Evolutionary conservation across 495 filamentous ascomycete genomes (phyloP), one percentile per base, ranked within the genome.

Genomic region (Trichoderma erinaceum): DNA sequence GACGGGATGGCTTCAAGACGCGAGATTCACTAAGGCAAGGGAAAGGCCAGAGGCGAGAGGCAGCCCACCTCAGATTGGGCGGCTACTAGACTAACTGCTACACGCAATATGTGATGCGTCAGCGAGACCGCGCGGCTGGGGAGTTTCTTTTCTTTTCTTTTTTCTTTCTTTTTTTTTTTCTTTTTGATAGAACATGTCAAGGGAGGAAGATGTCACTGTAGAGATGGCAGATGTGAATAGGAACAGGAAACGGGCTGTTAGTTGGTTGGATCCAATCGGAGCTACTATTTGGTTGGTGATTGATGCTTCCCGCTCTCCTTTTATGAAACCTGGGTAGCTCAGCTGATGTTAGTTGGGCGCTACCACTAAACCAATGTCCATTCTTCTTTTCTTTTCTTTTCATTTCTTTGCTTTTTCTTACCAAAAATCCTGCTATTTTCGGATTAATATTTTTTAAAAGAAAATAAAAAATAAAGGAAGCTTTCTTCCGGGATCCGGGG

Each of bases 51-150:
- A 48, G 44, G 44, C 44, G 50, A 56, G 21, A 56, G 50, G n/a
- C 21, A 56, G 50, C 8, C 21, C 50, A 46, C 43, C 43, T 46
- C 12, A 46, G 12, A 25, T n/a, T 56, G 50, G 50, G 50, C 50
- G 43, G 50, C 50, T 56, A 56, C 1, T 29, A 29, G 29, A n/a
- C 29, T 29, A 4, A 25, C n/a, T 25, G 50, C 18, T 23, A 56
- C 35, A 6, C 8, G 35, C 50, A 56, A 56, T n/a, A 56, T 56
- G 50, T 56, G n/a, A 56, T 25, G 10, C 50, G 21, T 8, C 2
- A 56, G 21, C 8, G 50, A n/a, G n/a, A n/a, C 50, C 50, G 50
- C 50, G 50, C 50, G 50, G 50, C 50, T 56, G 50, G 48, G n/a
- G 13, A 7, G n/a, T 18, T n/a, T 52, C n/a, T 52, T n/a, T 50